phyloP scores from a whole-genome alignment of 2,329 filamentous ascomycete species.

The Aquanectria penicillioides region DNA sequence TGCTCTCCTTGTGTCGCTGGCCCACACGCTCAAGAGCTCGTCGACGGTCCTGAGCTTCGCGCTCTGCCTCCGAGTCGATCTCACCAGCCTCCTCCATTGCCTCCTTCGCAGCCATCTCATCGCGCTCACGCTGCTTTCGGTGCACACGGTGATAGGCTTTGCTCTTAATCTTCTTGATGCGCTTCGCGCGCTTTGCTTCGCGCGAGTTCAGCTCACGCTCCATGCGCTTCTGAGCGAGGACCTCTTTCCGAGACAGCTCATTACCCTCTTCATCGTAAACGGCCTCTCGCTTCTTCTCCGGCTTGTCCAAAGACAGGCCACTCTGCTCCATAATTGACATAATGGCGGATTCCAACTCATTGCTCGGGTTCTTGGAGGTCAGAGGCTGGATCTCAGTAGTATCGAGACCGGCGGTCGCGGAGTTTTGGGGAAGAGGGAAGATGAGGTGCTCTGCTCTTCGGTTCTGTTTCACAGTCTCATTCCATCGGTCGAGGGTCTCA shows the following conservation, averaged over 20 bases:
- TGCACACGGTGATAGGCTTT: slow-evolving; percentile 94
- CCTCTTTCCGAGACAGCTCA: slow-evolving; percentile 75
- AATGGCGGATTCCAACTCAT: slow-evolving; percentile 86
- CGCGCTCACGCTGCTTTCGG: slow-evolving; percentile 73
- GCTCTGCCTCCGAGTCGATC: slow-evolving; percentile 72
- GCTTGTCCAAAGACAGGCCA: slow-evolving; percentile 69
- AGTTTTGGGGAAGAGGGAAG: slow-evolving; percentile 84
- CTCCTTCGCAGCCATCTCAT: slow-evolving; percentile 63
- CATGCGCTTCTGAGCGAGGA: slow-evolving; percentile 78
- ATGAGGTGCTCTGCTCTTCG: slow-evolving; percentile 88
- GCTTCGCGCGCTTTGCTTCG: slow-evolving; percentile 87
- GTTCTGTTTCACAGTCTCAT: slow-evolving; percentile 94
- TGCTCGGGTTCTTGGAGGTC: slow-evolving; percentile 71
- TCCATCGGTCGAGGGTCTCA: slow-evolving; percentile 89
- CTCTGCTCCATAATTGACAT: slow-evolving; percentile 91
- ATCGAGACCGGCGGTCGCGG: slow-evolving; percentile 67
- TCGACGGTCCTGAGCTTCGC: slow-evolving; percentile 73
- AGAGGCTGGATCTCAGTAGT: slow-evolving; percentile 73
- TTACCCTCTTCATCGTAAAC: slow-evolving; percentile 77
- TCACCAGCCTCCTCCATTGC: slow-evolving; percentile 66
- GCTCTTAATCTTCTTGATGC: slow-evolving; percentile 99
- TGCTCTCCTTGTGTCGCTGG: slow-evolving; percentile 85
- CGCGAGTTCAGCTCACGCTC: slow-evolving; percentile 87
- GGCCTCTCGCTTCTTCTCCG: slow-evolving; percentile 62
- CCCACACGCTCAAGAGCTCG: slow-evolving; percentile 88